Evolutionary conservation across 1,139 yeast genomes (phyloP).

Genomic region (Scheffersomyces lignicola): DNA sequence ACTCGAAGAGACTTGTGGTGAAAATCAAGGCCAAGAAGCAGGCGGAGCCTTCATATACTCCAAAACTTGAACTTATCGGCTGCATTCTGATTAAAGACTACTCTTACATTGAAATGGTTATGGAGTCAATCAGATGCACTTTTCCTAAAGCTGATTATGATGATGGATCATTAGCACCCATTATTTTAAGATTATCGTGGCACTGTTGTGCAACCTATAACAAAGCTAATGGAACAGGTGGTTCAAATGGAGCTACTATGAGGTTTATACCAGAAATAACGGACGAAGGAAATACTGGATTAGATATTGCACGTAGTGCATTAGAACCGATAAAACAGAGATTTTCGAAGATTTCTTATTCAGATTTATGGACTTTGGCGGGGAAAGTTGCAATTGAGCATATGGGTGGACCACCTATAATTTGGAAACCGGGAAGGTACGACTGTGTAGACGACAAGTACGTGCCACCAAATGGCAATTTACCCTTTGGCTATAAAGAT

Average conservation of each 20-base stretch:
- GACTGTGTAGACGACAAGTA: conserved; percentile 52
- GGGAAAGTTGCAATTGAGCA: conserved; percentile 61
- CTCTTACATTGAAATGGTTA: conserved; percentile 14
- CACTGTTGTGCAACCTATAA: conserved; percentile 71
- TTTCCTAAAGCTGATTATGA: conserved; percentile 36
- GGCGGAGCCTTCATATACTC: neutral
- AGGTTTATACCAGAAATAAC: conserved; percentile 49
- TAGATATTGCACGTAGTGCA: conserved; percentile 55
- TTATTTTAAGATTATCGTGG: conserved; percentile 67
- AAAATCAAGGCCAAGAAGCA: neutral
- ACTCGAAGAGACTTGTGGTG: conserved; percentile 1
- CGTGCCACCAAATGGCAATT: conserved; percentile 63
- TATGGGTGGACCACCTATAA: conserved; percentile 60
- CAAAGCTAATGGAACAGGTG: conserved; percentile 54
- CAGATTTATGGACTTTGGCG: conserved; percentile 68
- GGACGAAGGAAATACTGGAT: conserved; percentile 58
- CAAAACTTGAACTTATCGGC: conserved; percentile 2
- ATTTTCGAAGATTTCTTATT: conserved; percentile 60
- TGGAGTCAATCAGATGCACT: conserved; percentile 14
- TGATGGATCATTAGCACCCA: conserved; percentile 68
- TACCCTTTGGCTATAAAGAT: conserved; percentile 59
- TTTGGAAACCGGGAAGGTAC: conserved; percentile 63
- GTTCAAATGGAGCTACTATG: conserved; percentile 72
- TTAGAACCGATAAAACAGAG: conserved; percentile 57
- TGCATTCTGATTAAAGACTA: conserved; percentile 12